A percentile compares a stretch with the other conserved stretches of the same genome.
phyloP scores from a whole-genome alignment of 345 rosid species.

The Hibiscus mutabilis region DNA sequence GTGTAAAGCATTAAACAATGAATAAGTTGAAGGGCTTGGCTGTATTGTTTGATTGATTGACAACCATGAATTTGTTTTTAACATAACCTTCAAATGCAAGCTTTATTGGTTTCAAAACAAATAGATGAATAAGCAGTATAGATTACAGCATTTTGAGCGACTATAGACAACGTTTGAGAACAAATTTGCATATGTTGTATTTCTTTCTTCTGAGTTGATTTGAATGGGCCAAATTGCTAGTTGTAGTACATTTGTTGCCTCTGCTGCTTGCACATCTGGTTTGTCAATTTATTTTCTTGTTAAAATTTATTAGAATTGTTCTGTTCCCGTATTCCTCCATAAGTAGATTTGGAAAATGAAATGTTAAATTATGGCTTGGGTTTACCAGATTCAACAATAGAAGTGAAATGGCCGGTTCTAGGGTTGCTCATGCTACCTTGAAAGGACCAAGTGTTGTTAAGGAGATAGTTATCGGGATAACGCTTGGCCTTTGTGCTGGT shows the following conservation, averaged over 20 bases:
- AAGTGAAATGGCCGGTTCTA: constrained; percentile 65
- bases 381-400: constrained; percentile 8
- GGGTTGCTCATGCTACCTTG: constrained; percentile 76
- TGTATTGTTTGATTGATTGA: not conserved
- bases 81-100: not conserved
- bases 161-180: too few species aligned
- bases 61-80: not conserved
- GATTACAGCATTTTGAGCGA: not conserved
- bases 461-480: constrained; percentile 64
- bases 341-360: constrained; percentile 69
- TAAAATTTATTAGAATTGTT: not conserved
- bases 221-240: not conserved
- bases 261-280: not conserved
- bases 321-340: not conserved
- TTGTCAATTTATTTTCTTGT: not conserved
- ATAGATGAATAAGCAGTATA: not conserved
- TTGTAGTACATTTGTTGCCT: not conserved
- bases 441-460: constrained; percentile 90
- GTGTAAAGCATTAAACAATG: not conserved
- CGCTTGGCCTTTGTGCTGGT: constrained; percentile 71
- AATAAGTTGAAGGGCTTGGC: not conserved
- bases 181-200: too few species aligned
- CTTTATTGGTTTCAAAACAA: not conserved
- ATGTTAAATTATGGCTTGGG: constrained; percentile 16
- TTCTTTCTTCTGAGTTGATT: not conserved